Base-by-base conservation (phyloP, 148 eudicot species). In the Gaultheria prostrata region DNA sequence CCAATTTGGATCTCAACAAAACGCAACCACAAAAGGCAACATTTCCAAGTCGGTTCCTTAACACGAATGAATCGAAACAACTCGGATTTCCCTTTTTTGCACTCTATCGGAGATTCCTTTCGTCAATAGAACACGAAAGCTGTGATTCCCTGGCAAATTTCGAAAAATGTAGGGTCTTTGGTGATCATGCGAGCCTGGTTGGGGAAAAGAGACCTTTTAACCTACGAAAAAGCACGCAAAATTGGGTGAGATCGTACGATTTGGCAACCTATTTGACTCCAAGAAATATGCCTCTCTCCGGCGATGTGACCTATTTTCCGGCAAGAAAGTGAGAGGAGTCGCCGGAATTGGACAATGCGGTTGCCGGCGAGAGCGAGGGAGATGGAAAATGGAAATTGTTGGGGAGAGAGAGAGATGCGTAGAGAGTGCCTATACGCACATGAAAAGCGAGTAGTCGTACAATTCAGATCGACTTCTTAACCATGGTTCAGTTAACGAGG, bases 341-440 rank as follows among this genome's bases (percentile, higher is more conserved):
- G 63, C 77, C 83, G 83, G 76, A 30, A 70, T 48, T 75, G 33
- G 61, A 46, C 74, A 48, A 18, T 63, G 56, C 48, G 63, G 75
- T 59, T 45, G 81, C 81, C 54, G 85, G 76, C 3, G 70, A 76
- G 15, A 54, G 39, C 35, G 28, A 83, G n/a, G 15, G 30, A 8
- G 8, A 17, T 57, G 65, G 32, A 26, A 6, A 24, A 3, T 63
- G 70, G 1, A 39, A 39, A 39, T 39, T 1, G 69, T 7, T 15
- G 33, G n/a, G 24, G 72, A 63, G 12, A 13, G 50, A 28, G 61
- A 74, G 61, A 45, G 78, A 26, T 26, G 83, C 56, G 74, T 75
- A 59, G 32, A 46, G 43, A 81, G 32, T 45, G 83, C 48, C 56
- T 59, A 48, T 33, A 46, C 56, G 85, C 76, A 70, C 50, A 30